Evolutionary conservation across 129 eudicot species (phyloP).

Genomic region (Tagetes erecta): DNA sequence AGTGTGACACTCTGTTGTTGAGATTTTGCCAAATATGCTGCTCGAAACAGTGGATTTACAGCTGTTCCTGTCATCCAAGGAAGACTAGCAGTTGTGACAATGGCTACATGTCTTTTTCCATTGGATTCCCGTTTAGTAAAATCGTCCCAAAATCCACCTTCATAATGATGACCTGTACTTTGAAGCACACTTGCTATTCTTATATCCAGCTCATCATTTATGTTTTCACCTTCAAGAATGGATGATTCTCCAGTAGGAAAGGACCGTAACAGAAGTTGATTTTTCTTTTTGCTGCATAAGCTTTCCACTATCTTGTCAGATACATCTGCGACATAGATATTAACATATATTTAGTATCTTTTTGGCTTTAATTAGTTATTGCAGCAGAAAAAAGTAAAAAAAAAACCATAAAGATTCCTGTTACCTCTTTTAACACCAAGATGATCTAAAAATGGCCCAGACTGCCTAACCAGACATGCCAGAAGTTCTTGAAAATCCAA

Average conservation of each 20-base stretch:
- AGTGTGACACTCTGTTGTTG: conserved; percentile 78
- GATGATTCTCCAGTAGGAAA: conserved; percentile 67
- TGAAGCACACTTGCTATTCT: conserved; percentile 90
- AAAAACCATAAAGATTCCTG: background rate
- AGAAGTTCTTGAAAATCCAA: conserved; percentile 87
- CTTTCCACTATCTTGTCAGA: conserved; percentile 93
- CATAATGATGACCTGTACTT: conserved; percentile 95
- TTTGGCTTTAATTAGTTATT: background rate
- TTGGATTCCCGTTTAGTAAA: conserved; percentile 50
- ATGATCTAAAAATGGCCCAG: conserved; percentile 87
- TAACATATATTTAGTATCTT: conserved; percentile 6
- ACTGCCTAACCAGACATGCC: conserved; percentile 87
- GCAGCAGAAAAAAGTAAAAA: background rate
- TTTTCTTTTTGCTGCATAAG: conserved; percentile 78
- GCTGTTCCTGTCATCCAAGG: conserved; percentile 99
- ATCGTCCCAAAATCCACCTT: conserved; percentile 81
- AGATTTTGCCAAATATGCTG: conserved; percentile 89
- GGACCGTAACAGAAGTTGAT: conserved; percentile 60
- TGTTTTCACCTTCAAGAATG: conserved; percentile 55
- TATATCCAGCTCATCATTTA: conserved; percentile 78
- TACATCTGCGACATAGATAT: conserved; percentile 50
- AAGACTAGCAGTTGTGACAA: conserved; percentile 97
- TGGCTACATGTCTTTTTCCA: conserved; percentile 86
- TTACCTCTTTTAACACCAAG: conserved; percentile 84
- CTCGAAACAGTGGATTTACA: conserved; percentile 94